Evolutionary conservation across 768 basidiomycete species (phyloP).

Genomic region (Lactifluus hygrophoroides): DNA sequence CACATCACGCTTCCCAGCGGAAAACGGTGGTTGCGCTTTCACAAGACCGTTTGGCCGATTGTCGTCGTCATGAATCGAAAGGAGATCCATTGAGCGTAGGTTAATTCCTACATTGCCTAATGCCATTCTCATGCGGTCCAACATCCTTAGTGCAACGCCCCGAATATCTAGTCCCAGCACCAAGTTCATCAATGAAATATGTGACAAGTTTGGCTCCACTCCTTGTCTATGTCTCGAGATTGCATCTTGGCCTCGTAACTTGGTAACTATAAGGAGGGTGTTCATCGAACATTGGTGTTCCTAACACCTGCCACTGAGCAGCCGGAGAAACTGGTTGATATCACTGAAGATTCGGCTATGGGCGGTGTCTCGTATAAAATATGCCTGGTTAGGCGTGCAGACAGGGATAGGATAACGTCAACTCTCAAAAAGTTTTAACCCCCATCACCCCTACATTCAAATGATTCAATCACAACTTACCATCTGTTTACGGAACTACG

Average conservation of each 20-base stretch:
- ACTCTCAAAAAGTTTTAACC: too few relatives aligned
- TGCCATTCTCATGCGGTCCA: background rate
- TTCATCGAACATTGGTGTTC: background rate
- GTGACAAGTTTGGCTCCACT: background rate
- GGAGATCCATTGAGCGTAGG: background rate
- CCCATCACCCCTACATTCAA: background rate
- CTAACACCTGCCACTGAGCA: accelerated
- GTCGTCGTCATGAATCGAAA: background rate
- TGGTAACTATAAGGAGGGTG: background rate
- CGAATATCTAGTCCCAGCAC: background rate
- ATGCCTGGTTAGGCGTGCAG: background rate
- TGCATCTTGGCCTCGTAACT: background rate
- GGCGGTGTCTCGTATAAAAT: background rate
- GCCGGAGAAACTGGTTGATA: background rate
- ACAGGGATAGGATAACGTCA: too few relatives aligned
- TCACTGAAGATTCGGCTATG: background rate
- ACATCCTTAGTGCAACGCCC: background rate
- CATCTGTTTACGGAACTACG: background rate
- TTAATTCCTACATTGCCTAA: background rate
- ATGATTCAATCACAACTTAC: background rate
- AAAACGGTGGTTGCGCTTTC: background rate
- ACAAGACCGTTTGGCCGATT: background rate
- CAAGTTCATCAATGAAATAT: background rate
- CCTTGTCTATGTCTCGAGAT: background rate
- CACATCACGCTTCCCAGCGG: background rate